phyloP scores from a whole-genome alignment of 2,329 filamentous ascomycete species.

The Pseudogymnoascus sp. region DNA sequence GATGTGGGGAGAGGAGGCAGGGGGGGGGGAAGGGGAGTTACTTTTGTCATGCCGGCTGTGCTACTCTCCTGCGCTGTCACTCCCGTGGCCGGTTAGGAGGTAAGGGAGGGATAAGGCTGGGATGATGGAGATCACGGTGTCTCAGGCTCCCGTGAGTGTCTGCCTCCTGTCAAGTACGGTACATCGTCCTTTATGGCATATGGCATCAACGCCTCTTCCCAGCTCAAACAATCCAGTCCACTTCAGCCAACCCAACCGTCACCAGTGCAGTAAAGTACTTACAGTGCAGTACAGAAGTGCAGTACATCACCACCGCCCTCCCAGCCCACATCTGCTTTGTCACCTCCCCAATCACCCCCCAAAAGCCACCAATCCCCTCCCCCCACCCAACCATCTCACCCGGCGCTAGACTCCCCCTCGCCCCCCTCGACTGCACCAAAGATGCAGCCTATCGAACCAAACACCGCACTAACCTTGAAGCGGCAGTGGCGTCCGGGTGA shows the following conservation, averaged over 20 bases:
- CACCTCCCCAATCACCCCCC: background rate
- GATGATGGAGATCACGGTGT: background rate
- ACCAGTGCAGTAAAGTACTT: no score
- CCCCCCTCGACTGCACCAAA: background rate
- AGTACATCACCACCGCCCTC: background rate
- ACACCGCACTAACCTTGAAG: background rate
- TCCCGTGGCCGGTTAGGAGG: background rate
- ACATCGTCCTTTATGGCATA: no score
- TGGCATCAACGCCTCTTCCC: background rate
- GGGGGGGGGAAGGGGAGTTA: no score
- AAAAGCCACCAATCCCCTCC: background rate
- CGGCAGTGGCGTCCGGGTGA: background rate
- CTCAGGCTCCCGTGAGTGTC: background rate
- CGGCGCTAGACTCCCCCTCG: background rate
- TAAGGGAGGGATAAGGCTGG: background rate
- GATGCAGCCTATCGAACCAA: background rate
- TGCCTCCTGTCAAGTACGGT: no score
- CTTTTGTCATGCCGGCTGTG: no score
- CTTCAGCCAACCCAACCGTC: no score
- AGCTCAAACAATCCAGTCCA: background rate
- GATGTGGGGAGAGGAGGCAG: no score
- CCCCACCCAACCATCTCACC: background rate
- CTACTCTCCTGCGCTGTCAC: background rate
- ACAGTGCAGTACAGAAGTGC: no score
- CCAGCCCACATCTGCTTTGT: background rate